Conservation (phyloP, 352 stramenopile genomes). For the Stramenopiles sp. region DNA sequence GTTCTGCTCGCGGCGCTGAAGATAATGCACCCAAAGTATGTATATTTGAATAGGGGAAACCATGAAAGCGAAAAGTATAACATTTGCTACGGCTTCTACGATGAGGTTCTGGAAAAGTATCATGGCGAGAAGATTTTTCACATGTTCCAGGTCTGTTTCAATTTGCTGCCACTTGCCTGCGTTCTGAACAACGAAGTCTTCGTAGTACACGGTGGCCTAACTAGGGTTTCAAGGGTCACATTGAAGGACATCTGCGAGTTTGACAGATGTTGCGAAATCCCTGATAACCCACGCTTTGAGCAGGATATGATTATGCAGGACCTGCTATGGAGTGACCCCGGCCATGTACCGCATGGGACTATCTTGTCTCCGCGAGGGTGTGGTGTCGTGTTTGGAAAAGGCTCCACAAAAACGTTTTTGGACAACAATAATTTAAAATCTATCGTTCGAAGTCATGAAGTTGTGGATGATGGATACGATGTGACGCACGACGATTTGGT, state of each 20-base stretch:
- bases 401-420: neutral
- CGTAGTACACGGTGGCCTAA: neutral
- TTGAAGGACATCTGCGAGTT: neutral
- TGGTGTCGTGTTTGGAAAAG: neutral
- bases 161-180: neutral
- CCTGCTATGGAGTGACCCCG: neutral
- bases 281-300: neutral
- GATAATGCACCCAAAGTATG: neutral
- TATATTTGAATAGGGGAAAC: conserved; percentile 6
- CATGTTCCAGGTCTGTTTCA: neutral
- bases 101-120: conserved; percentile 9
- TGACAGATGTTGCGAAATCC: neutral
- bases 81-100: neutral
- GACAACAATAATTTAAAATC: conserved; percentile 3
- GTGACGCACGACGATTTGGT: neutral
- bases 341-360: neutral
- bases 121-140: neutral
- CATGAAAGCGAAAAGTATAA: conserved; percentile 12
- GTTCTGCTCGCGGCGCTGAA: neutral
- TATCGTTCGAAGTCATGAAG: conserved; percentile 2
- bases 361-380: neutral
- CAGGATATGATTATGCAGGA: conserved; percentile 11
- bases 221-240: neutral
- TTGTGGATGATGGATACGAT: conserved; percentile 8
- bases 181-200: conserved; percentile 12